A percentile compares a stretch with the other conserved stretches of the same genome.
These are phyloP conservation scores for Aquilaria yunnanensis DNA, from an alignment of 345 rosid genomes.

Conservation along the genomic window DNA sequence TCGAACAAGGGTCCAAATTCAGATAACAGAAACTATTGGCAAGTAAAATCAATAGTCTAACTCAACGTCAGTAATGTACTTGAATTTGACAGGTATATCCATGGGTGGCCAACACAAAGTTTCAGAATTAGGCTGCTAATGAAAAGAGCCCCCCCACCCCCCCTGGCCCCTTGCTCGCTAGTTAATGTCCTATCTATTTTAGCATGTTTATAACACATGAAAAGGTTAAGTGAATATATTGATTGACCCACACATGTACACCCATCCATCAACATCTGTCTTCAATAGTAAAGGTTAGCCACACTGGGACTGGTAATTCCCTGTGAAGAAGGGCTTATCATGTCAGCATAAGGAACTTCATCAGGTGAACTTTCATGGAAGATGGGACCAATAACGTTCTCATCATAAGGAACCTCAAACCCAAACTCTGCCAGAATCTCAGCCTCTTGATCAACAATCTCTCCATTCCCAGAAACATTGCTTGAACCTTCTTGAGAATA, in stretches of 20 bases:
- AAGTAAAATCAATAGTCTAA: conserved; percentile 8
- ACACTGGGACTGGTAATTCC: conserved; percentile 16
- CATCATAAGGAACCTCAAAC: conserved; percentile 20
- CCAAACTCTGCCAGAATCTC: conserved; percentile 16
- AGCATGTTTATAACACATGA: neutral
- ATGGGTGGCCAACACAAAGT: neutral
- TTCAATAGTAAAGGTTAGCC: conserved; percentile 15
- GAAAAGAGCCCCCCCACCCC: too few species aligned
- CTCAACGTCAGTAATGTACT: conserved; percentile 4
- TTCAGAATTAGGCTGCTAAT: neutral
- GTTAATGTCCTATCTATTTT: too few species aligned
- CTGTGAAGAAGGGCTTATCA: conserved; percentile 6
- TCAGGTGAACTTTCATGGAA: conserved; percentile 14
- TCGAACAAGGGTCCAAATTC: conserved; percentile 1
- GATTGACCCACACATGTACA: neutral
- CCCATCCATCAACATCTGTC: neutral
- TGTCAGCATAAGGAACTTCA: conserved; percentile 15
- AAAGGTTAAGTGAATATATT: neutral
- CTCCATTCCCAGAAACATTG: conserved; percentile 19
- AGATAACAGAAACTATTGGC: neutral
- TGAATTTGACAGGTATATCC: conserved; percentile 4
- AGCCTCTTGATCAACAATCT: conserved; percentile 4
- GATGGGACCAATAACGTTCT: conserved; percentile 7
- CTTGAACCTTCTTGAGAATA: conserved; percentile 21
- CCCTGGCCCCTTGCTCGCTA: too few species aligned